Conservation (phyloP, 257 asterid genomes). For the Echites panduratus region DNA sequence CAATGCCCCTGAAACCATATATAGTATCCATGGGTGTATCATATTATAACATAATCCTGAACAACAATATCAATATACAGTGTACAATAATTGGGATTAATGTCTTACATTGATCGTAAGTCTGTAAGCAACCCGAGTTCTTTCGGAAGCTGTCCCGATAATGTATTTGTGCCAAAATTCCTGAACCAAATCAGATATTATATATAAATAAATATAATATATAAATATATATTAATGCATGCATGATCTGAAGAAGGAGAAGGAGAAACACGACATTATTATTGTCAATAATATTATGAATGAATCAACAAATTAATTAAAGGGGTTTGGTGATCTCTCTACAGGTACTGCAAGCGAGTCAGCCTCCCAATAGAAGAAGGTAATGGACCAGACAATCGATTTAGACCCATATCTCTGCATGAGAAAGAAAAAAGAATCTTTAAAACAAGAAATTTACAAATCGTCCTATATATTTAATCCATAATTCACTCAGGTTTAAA, state of each 20-base stretch:
- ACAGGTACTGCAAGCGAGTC: slow-evolving; percentile 64
- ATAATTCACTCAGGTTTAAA: not conserved
- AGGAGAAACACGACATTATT: not conserved
- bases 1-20: slow-evolving; percentile 32
- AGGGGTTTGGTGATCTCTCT: slow-evolving; percentile 11
- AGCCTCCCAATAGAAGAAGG: slow-evolving; percentile 52
- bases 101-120: slow-evolving; percentile 47
- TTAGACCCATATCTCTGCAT: slow-evolving; percentile 51
- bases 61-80: not conserved
- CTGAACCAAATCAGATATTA: slow-evolving; percentile 24
- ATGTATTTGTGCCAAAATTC: slow-evolving; percentile 46
- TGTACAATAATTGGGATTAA: not conserved
- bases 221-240: too few relatives aligned
- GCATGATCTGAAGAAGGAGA: too few relatives aligned
- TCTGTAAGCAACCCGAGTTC: slow-evolving; percentile 63
- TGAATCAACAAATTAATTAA: not conserved
- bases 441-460: too few relatives aligned
- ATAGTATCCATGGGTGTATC: not conserved
- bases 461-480: too few relatives aligned
- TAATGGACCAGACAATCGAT: slow-evolving; percentile 57
- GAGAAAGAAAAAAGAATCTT: too few relatives aligned
- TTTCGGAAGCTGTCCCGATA: slow-evolving; percentile 64
- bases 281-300: not conserved
- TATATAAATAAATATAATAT: too few relatives aligned
- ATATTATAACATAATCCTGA: not conserved